These are phyloP conservation scores for Blastocystis sp. DNA, from an alignment of 352 stramenopile genomes.

Conservation along the genomic window DNA sequence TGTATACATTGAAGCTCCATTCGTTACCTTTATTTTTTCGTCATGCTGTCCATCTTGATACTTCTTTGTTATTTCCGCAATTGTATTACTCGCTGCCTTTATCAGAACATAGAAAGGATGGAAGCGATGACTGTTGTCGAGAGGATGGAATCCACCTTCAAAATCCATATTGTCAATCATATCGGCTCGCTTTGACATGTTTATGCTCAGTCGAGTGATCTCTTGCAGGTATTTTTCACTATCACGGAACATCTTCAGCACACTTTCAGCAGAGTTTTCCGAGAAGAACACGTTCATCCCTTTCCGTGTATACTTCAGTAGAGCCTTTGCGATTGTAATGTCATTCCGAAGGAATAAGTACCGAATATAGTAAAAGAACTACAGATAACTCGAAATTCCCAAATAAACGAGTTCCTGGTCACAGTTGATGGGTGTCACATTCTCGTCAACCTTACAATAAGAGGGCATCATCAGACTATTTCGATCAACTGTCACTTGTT, in stretches of 20 bases:
- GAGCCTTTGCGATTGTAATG: not conserved
- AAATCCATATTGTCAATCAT: not conserved
- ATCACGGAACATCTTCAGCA: not conserved
- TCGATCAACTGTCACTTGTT: not conserved
- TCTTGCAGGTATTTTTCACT: not conserved
- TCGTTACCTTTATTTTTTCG: not conserved
- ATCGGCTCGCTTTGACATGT: not conserved
- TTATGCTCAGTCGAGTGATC: not conserved
- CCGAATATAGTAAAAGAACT: slow-evolving; percentile 40
- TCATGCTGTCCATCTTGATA: not conserved
- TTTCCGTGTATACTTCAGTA: not conserved
- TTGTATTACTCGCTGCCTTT: not conserved
- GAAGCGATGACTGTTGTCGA: not conserved
- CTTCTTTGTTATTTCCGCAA: slow-evolving; percentile 12
- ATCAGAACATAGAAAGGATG: slow-evolving; percentile 13
- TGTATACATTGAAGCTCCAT: not conserved
- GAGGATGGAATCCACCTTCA: not conserved
- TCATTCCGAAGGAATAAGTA: slow-evolving; percentile 6
- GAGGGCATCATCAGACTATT: not conserved
- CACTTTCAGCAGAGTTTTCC: not conserved
- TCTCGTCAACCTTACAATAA: not conserved
- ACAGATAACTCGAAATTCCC: not conserved
- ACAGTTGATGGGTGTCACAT: not conserved
- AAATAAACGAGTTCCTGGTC: not conserved
- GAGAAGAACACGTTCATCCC: not conserved